Evolutionary conservation across 2,329 filamentous ascomycete species (phyloP).

Genomic region (Chaetomiaceae sp.): DNA sequence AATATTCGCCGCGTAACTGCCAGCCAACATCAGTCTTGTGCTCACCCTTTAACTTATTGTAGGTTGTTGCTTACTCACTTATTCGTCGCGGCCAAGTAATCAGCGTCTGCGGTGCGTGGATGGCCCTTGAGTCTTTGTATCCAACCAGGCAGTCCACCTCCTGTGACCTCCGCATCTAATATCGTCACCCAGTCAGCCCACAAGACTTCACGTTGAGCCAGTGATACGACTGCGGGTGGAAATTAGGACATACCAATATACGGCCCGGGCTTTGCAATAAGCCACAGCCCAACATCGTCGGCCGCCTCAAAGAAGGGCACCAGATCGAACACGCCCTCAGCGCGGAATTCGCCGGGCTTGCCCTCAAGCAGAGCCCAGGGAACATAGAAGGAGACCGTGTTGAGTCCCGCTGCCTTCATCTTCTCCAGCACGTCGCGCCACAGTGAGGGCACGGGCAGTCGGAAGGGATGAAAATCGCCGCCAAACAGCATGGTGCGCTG

Average conservation of each 20-base stretch:
- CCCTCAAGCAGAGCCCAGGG: conserved; percentile 76
- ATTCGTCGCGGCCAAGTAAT: conserved; percentile 60
- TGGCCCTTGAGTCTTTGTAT: conserved; percentile 60
- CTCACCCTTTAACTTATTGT: no score
- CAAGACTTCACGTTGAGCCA: no score
- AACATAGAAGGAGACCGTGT: conserved; percentile 70
- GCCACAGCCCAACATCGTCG: conserved; percentile 64
- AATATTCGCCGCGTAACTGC: conserved; percentile 55
- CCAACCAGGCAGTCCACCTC: conserved; percentile 79
- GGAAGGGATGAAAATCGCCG: conserved; percentile 67
- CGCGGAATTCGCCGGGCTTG: conserved; percentile 60
- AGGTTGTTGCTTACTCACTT: no score
- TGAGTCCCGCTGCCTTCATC: conserved; percentile 74
- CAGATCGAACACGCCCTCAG: conserved; percentile 65
- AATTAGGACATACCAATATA: conserved; percentile 17
- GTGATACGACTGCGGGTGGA: no score
- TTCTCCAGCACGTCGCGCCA: conserved; percentile 58
- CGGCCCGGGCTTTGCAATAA: conserved; percentile 48
- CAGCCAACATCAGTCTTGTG: no score
- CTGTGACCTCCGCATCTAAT: conserved; percentile 61
- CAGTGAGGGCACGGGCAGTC: conserved; percentile 40
- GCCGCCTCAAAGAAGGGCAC: conserved; percentile 74
- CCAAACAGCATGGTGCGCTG: conserved; percentile 66
- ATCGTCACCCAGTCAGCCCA: neutral
- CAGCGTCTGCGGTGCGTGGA: conserved; percentile 55